Evolutionary conservation across 495 filamentous ascomycete genomes (phyloP), one percentile per base, ranked within the genome.

Genomic region (Penicillium crystallinum): DNA sequence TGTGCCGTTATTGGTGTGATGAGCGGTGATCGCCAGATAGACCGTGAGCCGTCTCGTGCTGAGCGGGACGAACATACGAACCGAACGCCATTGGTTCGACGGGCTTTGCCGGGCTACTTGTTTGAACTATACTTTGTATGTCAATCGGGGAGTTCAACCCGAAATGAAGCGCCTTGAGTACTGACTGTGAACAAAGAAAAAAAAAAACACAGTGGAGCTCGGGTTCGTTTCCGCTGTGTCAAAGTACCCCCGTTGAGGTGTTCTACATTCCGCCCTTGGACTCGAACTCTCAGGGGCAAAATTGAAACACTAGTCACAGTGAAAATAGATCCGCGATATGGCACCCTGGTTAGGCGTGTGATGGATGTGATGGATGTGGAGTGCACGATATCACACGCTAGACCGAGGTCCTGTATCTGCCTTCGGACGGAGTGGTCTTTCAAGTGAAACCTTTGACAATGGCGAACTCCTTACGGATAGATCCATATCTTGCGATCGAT

Each of bases 401-500:
- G 3, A 31, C 29, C 23, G 7, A 27, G 23, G 23, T 27, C 3
- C 23, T 27, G 3, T 27, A 7, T 27, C 23, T 27, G 23, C n/a
- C n/a, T n/a, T n/a, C n/a, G n/a, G n/a, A n/a, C n/a, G n/a, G n/a
- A n/a, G n/a, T n/a, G n/a, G n/a, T n/a, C n/a, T n/a, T n/a, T n/a
- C n/a, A n/a, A n/a, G n/a, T n/a, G n/a, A n/a, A n/a, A n/a, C n/a
- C n/a, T n/a, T n/a, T 3, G 23, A 27, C 23, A 27, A 27, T 27
- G 7, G 48, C 45, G 31, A 30, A 49, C 52, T 53, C 49, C 48
- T 48, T n/a, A 53, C 25, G 21, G 30, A 30, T 35, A 29, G 27
- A n/a, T n/a, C n/a, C n/a, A n/a, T n/a, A n/a, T n/a, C 50, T 42
- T 44, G 5, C 45, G 61, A 64, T 64, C 61, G 58, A 64, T 64